These are phyloP conservation scores for Cladosporium sp. DNA, from an alignment of 2,329 filamentous ascomycete genomes.

Conservation along the genomic window DNA sequence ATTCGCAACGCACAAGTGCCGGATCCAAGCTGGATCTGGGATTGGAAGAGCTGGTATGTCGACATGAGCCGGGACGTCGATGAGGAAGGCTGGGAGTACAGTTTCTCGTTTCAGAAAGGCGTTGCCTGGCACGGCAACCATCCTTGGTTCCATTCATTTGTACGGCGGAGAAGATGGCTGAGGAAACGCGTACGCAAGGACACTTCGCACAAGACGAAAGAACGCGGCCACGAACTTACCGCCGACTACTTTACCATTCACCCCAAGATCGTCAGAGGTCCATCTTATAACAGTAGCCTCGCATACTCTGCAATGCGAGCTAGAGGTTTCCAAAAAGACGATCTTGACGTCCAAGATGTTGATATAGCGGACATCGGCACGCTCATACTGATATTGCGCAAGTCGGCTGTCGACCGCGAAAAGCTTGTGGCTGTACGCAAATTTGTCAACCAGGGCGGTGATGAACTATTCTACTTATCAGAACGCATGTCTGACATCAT, in stretches of 20 bases:
- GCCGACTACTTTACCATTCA: conserved; percentile 79
- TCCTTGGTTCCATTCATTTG: conserved; percentile 92
- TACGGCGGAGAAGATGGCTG: conserved; percentile 86
- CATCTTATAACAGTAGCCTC: conserved; percentile 24
- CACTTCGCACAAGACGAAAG: conserved; percentile 40
- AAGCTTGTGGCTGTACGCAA: conserved; percentile 81
- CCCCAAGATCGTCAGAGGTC: conserved; percentile 29
- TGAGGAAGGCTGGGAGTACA: conserved; percentile 94
- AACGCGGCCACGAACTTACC: conserved; percentile 67
- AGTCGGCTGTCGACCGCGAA: conserved; percentile 80
- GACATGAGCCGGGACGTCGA: conserved; percentile 81
- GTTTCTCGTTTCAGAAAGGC: conserved; percentile 70
- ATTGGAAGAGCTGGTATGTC: conserved; percentile 69
- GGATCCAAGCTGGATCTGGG: conserved; percentile 95
- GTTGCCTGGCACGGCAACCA: conserved; percentile 77
- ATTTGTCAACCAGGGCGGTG: conserved; percentile 74
- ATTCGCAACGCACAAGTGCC: conserved; percentile 89
- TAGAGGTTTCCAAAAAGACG: conserved; percentile 29
- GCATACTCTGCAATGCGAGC: conserved; percentile 16
- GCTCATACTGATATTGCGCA: conserved; percentile 67
- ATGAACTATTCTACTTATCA: conserved; percentile 74
- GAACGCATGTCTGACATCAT: conserved; percentile 81
- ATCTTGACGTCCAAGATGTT: conserved; percentile 48
- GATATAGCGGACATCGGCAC: conserved; percentile 66
- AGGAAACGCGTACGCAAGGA: conserved; percentile 71